Conservation (phyloP, 2,329 filamentous ascomycete species). For the Sclerotinia trifoliorum region DNA sequence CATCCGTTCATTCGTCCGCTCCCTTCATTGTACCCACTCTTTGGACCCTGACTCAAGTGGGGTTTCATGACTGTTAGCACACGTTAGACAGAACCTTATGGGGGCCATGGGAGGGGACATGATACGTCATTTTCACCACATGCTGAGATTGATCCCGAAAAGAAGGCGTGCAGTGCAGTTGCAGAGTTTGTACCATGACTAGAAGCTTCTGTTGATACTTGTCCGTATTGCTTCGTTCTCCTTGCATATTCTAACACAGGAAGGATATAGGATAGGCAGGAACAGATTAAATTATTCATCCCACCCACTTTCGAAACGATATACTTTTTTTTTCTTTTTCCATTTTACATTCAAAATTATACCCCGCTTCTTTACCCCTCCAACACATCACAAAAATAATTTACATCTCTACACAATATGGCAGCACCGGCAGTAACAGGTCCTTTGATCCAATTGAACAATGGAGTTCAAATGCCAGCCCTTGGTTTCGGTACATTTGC, state of each 20-base stretch:
- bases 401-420: constrained; percentile 27
- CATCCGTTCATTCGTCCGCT: background rate
- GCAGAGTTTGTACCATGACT: background rate
- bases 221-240: background rate
- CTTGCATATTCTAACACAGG: background rate
- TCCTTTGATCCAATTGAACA: constrained; percentile 36
- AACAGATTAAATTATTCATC: constrained; percentile 3
- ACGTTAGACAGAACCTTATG: background rate
- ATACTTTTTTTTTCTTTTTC: background rate
- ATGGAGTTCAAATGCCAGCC: constrained; percentile 42
- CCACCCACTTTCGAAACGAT: background rate
- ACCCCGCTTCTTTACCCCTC: constrained; percentile 14
- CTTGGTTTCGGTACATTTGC: constrained; percentile 46
- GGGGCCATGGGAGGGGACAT: background rate
- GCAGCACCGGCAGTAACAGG: constrained; percentile 32
- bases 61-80: constrained; percentile 1
- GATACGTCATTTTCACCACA: constrained; percentile 2
- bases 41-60: constrained; percentile 15
- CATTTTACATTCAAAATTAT: constrained; percentile 7
- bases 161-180: background rate
- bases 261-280: too few relatives aligned
- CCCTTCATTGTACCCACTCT: background rate
- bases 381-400: background rate
- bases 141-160: constrained; percentile 8
- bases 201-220: constrained; percentile 13